Evolutionary conservation across 2,329 filamentous ascomycete genomes (phyloP), one percentile per base, ranked within the genome.

Genomic region (Aspergillus sp.): DNA sequence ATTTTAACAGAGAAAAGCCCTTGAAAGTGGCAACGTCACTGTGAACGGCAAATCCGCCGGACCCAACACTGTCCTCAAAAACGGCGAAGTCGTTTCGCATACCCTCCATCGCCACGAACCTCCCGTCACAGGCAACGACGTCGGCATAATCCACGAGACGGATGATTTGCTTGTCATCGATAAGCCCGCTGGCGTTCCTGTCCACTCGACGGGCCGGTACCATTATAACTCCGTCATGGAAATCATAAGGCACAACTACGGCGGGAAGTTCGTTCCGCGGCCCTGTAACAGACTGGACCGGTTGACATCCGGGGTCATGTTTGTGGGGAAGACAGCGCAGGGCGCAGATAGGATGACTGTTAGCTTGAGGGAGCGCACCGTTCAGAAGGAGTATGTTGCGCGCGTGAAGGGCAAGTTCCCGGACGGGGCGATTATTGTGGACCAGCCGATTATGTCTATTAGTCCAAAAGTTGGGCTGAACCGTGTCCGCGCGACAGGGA

Each of bases 241-340:
- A 79, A 96, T 99, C 64, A 88, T 99, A 85, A 88, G 90, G 65
- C 85, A 90, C 2, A 89, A 96, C 69, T 76, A 85, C 38, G 80
- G 81, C 30, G 75, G 80, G 53, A 74, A 76, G 12, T 88, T 81
- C 73, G 81, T 86, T 57, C 85, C 86, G 0, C 73, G 86, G 55
- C 86, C 95, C 0, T 98, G 93, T 77, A 96, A 99, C 69, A 83
- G 95, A n/a, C 84, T 99, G 26, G 95, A 99, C 72, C 83, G 95
- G 52, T 78, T 99, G 66, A 99, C 95, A 0, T 96, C 91, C 66
- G 95, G 95, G 48, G 90, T 99, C 71, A 98, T 99, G 93, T 99
- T 99, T 74, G 87, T 99, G 66, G 95, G 89, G 26, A 99, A 99
- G 77, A 87, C 90, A 62, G 82, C 87, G 38, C 85, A 86, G 67